phyloP scores from a whole-genome alignment of 306 rosid species.

The Benincasa hispida region DNA sequence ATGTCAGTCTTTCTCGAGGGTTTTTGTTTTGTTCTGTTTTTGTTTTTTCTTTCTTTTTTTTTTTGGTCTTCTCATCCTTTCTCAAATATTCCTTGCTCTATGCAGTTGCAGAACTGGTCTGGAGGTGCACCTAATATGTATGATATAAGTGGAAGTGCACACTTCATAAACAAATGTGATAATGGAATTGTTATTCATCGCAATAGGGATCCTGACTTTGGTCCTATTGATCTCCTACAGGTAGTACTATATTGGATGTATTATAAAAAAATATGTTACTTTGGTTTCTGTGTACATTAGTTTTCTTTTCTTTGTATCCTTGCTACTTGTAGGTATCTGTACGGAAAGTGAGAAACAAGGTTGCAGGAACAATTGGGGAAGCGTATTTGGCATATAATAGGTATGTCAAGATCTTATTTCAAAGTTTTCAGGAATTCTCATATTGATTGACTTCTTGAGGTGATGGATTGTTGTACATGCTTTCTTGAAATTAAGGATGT shows the following conservation, averaged over 20 bases:
- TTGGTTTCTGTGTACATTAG: background rate
- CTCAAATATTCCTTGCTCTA: conserved; percentile 14
- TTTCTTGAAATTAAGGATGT: background rate
- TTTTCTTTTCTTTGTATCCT: conserved; percentile 8
- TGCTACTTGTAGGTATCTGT: conserved; percentile 52
- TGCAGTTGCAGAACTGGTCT: conserved; percentile 65
- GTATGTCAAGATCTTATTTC: conserved; percentile 16
- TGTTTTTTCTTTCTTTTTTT: background rate
- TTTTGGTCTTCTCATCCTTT: background rate
- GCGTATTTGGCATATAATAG: conserved; percentile 59
- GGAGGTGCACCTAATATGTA: conserved; percentile 83
- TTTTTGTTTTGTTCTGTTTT: background rate
- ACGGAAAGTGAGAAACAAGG: conserved; percentile 77
- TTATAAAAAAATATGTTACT: background rate
- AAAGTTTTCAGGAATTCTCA: conserved; percentile 5
- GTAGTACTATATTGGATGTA: conserved; percentile 20
- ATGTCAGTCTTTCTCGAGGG: background rate
- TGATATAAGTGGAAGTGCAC: conserved; percentile 95
- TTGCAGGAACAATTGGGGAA: conserved; percentile 77
- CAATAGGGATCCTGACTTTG: conserved; percentile 72
- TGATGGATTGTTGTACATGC: background rate
- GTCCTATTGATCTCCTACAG: conserved; percentile 69
- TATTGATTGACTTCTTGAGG: background rate
- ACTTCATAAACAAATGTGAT: conserved; percentile 90
- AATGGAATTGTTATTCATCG: conserved; percentile 89